Conservation (phyloP, 768 basidiomycete species). For the Agaricus sinodeliciosus region DNA sequence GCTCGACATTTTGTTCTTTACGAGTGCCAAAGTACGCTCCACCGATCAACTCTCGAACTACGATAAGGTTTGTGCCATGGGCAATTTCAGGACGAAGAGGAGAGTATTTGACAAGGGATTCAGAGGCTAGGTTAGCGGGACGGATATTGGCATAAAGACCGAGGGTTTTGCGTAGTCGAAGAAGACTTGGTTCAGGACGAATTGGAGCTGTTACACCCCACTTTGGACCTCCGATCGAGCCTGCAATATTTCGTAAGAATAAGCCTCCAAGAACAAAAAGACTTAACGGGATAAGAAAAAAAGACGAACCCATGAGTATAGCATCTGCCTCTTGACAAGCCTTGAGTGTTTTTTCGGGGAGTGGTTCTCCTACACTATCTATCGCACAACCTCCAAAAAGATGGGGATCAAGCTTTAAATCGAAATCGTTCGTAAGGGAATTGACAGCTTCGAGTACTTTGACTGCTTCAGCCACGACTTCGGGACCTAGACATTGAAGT, state of each 20-base stretch:
- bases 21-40: constrained; percentile 94
- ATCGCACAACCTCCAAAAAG: constrained; percentile 93
- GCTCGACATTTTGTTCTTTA: constrained; percentile 72
- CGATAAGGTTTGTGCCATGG: constrained; percentile 83
- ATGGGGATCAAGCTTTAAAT: constrained; percentile 69
- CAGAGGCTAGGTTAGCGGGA: constrained; percentile 91
- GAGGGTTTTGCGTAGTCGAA: constrained; percentile 82
- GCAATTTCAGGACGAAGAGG: constrained; percentile 86
- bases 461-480: constrained; percentile 81
- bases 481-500: constrained; percentile 55
- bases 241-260: constrained; percentile 30
- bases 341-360: constrained; percentile 78
- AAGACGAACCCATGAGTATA: constrained; percentile 78
- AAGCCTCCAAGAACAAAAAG: neutral
- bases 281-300: neutral
- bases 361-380: constrained; percentile 77
- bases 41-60: constrained; percentile 93
- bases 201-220: constrained; percentile 90
- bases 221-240: constrained; percentile 97
- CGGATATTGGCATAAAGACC: constrained; percentile 98
- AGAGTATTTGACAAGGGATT: constrained; percentile 79
- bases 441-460: constrained; percentile 74
- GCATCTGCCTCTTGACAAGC: constrained; percentile 94
- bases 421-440: constrained; percentile 50
- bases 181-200: constrained; percentile 89